These are phyloP conservation scores for Pterula multifida DNA, from an alignment of 1,284 basidiomycete genomes.

Conservation along the genomic window DNA sequence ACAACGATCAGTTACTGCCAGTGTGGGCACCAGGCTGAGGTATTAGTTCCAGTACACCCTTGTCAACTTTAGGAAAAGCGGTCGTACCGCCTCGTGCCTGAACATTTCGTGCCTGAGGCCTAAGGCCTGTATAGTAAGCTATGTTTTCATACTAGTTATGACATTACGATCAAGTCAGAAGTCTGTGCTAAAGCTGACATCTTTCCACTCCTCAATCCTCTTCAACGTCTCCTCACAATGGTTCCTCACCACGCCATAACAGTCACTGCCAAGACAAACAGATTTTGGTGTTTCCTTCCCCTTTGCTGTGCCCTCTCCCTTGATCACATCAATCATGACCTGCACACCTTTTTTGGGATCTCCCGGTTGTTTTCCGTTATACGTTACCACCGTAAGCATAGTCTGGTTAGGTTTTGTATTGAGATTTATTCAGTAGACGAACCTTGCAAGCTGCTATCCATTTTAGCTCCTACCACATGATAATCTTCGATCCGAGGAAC, in stretches of 20 bases:
- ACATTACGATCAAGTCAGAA: too few relatives aligned
- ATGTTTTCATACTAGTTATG: too few relatives aligned
- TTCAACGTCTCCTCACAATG: constrained; percentile 11
- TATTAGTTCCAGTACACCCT: too few relatives aligned
- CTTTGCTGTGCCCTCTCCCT: constrained; percentile 16
- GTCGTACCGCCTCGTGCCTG: too few relatives aligned
- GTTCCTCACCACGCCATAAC: constrained; percentile 11
- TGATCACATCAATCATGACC: constrained; percentile 19
- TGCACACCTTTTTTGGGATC: constrained; percentile 19
- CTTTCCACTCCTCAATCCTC: constrained; percentile 18
- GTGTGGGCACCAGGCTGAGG: too few relatives aligned
- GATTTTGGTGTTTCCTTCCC: constrained; percentile 14
- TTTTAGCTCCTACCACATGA: constrained; percentile 6
- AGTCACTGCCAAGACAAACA: constrained; percentile 18
- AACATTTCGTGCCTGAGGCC: too few relatives aligned
- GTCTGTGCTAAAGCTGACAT: constrained; percentile 11
- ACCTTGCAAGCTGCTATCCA: background rate
- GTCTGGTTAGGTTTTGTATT: too few relatives aligned
- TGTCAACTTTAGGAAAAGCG: too few relatives aligned
- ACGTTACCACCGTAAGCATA: constrained; percentile 5
- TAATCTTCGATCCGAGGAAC: constrained; percentile 27
- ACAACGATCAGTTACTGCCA: too few relatives aligned
- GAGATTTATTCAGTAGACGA: too few relatives aligned
- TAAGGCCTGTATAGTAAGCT: too few relatives aligned
- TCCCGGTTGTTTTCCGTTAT: constrained; percentile 19